Evolutionary conservation across 148 eudicot species (phyloP), one percentile per base, ranked within the genome.

Genomic region (Mesembryanthemum crystallinum): DNA sequence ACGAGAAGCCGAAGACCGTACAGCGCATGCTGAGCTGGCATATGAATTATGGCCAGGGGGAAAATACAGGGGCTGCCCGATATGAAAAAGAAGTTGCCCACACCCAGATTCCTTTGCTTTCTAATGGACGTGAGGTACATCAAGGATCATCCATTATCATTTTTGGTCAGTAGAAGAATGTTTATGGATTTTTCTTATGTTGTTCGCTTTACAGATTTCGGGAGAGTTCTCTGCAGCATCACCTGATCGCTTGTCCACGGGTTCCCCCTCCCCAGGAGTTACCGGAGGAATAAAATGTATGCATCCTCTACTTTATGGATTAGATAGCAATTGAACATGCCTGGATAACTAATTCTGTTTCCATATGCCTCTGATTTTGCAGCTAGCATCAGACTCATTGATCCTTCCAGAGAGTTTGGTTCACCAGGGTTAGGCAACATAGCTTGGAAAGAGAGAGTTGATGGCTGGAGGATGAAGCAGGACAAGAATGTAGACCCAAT

Each of bases 141-240:
- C 18, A 18, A 6, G 58, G 12, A 29, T 69, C 17, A 33, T 43
- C 1, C 15, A 11, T 20, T 12, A 25, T 69, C 20, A 15, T 25
- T 51, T 69, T 13, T 51, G 58, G 27, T 67, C 25, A 7, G 29
- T 52, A 58, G 59, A 47, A 60, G 62, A 55, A 72, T 76, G n/a
- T 45, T 10, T 51, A 54, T 14, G 51, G 27, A 43, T 65, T 27
- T 1, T 72, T 20, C 30, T 49, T 64, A 45, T 45, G 49, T 8
- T 45, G 15, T 17, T 72, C 66, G 55, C 51, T 64, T 3, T 39
- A 29, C 58, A 90, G 95, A 86, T 82, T 75, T 90, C 95, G 65
- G 95, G 95, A 72, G 95, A 90, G 70, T 75, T 90, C 21, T 88
- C 92, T 60, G 86, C 89, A 18, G 92, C 95, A 69, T 90, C 95